Evolutionary conservation across 352 stramenopile species (phyloP).

Genomic region (Phytophthora pseudosyringae): DNA sequence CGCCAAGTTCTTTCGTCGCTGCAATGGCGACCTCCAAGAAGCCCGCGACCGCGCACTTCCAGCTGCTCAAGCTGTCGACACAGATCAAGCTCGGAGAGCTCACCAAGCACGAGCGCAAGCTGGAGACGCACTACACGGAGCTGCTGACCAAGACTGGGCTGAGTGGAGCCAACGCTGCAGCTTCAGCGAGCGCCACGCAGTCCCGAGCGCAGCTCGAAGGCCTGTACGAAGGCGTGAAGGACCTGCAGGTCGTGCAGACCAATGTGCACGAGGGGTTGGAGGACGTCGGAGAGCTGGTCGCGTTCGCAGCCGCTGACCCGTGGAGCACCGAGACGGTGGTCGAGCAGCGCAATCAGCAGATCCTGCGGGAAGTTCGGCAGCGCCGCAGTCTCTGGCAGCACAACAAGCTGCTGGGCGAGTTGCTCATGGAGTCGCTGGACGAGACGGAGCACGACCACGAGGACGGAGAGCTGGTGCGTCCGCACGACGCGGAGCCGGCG

Average conservation of each 20-base stretch:
- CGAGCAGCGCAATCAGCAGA: constrained; percentile 32
- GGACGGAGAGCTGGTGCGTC: constrained; percentile 17
- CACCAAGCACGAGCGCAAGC: constrained; percentile 49
- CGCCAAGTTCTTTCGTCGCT: background rate
- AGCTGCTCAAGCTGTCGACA: constrained; percentile 53
- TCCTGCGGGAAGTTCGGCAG: constrained; percentile 44
- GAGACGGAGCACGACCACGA: constrained; percentile 38
- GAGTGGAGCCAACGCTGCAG: background rate
- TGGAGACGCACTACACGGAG: constrained; percentile 44
- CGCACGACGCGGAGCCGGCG: constrained; percentile 14
- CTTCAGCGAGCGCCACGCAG: constrained; percentile 6
- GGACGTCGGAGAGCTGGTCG: constrained; percentile 42
- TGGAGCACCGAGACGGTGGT: constrained; percentile 37
- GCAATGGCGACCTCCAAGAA: constrained; percentile 22
- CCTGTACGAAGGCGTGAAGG: constrained; percentile 51
- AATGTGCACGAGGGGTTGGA: constrained; percentile 44
- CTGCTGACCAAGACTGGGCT: constrained; percentile 29
- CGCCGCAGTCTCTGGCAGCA: constrained; percentile 57
- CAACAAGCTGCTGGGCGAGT: constrained; percentile 56
- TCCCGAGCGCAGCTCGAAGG: constrained; percentile 31
- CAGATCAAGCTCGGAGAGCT: constrained; percentile 60
- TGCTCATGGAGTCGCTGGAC: constrained; percentile 48
- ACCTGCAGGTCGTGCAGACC: constrained; percentile 53
- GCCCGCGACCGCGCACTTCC: constrained; percentile 36
- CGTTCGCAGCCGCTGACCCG: constrained; percentile 40